Evolutionary conservation across 2,329 filamentous ascomycete species (phyloP), one percentile per base, ranked within the genome.

Genomic region (Fusarium transvaalense): DNA sequence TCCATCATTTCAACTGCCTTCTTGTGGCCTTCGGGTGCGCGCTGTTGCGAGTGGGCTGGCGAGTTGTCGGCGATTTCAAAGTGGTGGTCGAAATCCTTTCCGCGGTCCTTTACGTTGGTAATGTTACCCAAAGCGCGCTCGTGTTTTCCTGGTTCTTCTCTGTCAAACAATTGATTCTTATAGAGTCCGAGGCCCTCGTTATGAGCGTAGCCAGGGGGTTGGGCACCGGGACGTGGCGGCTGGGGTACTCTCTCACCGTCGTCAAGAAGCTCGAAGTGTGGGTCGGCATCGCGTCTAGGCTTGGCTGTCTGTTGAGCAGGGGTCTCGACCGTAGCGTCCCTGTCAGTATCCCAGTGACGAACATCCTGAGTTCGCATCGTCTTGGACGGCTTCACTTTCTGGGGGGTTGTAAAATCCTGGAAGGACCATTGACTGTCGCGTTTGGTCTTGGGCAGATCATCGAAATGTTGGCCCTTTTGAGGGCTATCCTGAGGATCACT

Each of bases 201-300:
- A 59, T 89, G 85, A 37, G 80, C 84, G n/a, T 83, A 79, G 43
- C 87, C 88, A 57, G 83, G 85, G 53, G 83, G 84, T 50, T 76
- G 75, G 42, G 83, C 82, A 48, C 78, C 79, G 51, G 79, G 75
- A 47, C 78, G 74, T 52, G 83, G 83, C 42, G 82, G 80, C 56
- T 85, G 82, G 10, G 82, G 84, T 17, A 83, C 81, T 50, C 87
- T 86, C 34, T 86, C 86, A 48, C 88, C 89, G 57, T 94, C 90
- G 76, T 98, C 94, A 55, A 88, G 84, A 74, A 97, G 87, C 64
- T 96, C 89, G 76, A 97, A 97, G 79, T 98, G 93, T 2, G 89
- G 82, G 76, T 94, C 89, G 19, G 91, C 90, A 73, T 97, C 92
- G 41, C 89, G 92, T 62, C 95, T 92, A 37, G 91, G 85, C 76